A percentile compares a stretch with the other conserved stretches of the same genome.
phyloP scores from a whole-genome alignment of 352 stramenopile species.

The Pythium rishiriense region DNA sequence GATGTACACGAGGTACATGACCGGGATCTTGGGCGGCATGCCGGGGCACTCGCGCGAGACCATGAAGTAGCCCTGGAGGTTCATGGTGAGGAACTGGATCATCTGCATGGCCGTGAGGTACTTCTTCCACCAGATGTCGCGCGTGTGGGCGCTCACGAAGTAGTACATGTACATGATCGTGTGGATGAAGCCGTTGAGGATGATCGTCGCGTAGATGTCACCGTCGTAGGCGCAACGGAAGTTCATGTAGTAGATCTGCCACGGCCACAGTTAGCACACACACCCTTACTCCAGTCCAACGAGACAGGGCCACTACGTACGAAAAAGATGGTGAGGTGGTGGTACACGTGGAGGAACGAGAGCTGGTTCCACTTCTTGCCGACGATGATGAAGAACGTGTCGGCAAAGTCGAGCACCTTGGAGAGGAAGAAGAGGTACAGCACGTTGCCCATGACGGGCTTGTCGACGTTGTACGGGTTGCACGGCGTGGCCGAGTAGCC shows the following conservation, averaged over 20 bases:
- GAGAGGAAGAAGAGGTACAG: constrained; percentile 99
- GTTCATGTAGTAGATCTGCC: constrained; percentile 91
- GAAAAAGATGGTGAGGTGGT: constrained; percentile 92
- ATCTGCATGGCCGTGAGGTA: constrained; percentile 93
- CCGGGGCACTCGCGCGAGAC: constrained; percentile 79
- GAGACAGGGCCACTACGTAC: constrained; percentile 30
- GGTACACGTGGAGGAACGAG: constrained; percentile 95
- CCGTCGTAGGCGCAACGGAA: constrained; percentile 91
- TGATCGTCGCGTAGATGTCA: constrained; percentile 92
- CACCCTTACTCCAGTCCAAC: too few species aligned
- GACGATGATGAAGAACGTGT: constrained; percentile 98
- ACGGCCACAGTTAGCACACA: background rate
- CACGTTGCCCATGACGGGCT: constrained; percentile 93
- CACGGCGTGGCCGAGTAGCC: constrained; percentile 92
- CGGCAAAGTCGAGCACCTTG: constrained; percentile 93
- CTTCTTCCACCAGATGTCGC: constrained; percentile 96
- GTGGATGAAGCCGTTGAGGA: constrained; percentile 96
- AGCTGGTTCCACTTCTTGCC: constrained; percentile 95
- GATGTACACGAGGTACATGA: constrained; percentile 93
- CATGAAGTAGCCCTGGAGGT: constrained; percentile 44
- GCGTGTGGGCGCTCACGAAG: constrained; percentile 94
- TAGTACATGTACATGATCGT: constrained; percentile 98
- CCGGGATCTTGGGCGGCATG: constrained; percentile 49
- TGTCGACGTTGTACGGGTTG: constrained; percentile 87
- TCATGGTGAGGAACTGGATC: constrained; percentile 85